Conservation (phyloP, 177 flowering plant species). For the Tripterygium wilfordii region DNA sequence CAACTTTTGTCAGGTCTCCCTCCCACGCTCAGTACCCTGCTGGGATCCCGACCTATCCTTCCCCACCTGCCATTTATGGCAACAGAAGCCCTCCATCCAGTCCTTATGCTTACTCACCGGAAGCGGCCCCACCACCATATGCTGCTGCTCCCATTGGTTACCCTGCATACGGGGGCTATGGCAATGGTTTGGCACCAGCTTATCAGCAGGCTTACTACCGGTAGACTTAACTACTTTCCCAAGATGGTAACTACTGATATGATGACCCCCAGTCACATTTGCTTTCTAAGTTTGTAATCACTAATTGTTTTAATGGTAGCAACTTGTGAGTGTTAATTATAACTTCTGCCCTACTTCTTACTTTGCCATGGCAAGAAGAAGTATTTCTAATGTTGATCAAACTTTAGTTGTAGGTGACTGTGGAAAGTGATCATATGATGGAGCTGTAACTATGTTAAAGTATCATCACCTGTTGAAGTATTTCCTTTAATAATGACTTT, state of each 20-base stretch:
- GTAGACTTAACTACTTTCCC: conserved; percentile 38
- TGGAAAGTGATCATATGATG: conserved; percentile 35
- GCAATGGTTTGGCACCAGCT: conserved; percentile 58
- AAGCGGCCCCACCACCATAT: conserved; percentile 59
- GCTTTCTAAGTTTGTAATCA: conserved; percentile 52
- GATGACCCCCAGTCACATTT: conserved; percentile 38
- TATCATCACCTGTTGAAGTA: too few relatives aligned
- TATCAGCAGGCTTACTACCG: conserved; percentile 93
- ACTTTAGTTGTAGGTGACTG: conserved; percentile 38
- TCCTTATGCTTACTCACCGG: conserved; percentile 69
- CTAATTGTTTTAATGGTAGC: conserved; percentile 68
- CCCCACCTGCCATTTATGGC: conserved; percentile 59
- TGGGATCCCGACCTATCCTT: conserved; percentile 51
- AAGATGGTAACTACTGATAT: conserved; percentile 60
- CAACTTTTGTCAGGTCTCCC: conserved; percentile 69
- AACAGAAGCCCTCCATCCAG: conserved; percentile 70
- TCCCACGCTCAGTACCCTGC: conserved; percentile 70
- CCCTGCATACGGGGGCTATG: conserved; percentile 66
- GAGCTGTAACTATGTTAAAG: conserved; percentile 16
- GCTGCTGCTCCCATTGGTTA: conserved; percentile 65
- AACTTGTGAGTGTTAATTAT: conserved; percentile 50
- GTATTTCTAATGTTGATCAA: conserved; percentile 41
- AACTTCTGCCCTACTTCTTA: conserved; percentile 21
- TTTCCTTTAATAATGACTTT: too few relatives aligned
- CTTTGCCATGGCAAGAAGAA: conserved; percentile 25